A percentile compares a stretch with the other conserved stretches of the same genome.
Evolutionary conservation across 129 eudicot genomes (phyloP).

Genomic region (Scalesia atractyloides): DNA sequence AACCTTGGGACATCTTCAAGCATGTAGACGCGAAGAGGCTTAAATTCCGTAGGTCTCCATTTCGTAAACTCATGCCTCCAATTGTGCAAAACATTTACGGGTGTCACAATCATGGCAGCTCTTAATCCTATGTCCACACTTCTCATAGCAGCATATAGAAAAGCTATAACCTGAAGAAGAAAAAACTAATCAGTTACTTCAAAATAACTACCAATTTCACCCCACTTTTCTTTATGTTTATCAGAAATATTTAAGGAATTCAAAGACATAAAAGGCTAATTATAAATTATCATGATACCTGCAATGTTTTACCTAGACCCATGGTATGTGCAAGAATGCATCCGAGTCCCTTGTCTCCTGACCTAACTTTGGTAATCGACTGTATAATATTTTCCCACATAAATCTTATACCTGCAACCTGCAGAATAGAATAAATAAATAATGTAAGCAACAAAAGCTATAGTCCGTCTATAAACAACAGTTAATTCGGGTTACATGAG

Average conservation of each 20-base stretch:
- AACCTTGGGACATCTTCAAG: constrained; percentile 92
- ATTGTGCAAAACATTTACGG: constrained; percentile 94
- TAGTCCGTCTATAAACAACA: neutral
- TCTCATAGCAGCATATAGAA: constrained; percentile 94
- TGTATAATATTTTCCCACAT: constrained; percentile 98
- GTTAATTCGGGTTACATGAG: neutral
- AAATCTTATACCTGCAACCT: constrained; percentile 92
- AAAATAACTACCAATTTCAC: neutral
- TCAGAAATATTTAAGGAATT: neutral
- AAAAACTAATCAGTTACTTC: constrained; percentile 11
- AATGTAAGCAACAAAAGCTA: constrained; percentile 5
- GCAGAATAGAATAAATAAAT: constrained; percentile 21
- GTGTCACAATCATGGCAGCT: constrained; percentile 86
- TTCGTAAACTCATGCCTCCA: constrained; percentile 89
- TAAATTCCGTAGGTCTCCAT: constrained; percentile 87
- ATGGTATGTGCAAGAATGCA: constrained; percentile 99
- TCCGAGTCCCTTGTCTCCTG: constrained; percentile 97
- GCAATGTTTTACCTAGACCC: constrained; percentile 99
- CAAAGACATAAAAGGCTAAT: neutral
- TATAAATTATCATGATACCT: constrained; percentile 53
- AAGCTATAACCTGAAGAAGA: constrained; percentile 75
- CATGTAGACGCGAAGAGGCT: constrained; percentile 87
- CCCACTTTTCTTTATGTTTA: neutral
- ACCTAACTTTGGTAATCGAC: constrained; percentile 66
- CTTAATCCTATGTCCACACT: constrained; percentile 77